Conservation (phyloP, 176 grass and related monocot genomes). For the Zizania latifolia region DNA sequence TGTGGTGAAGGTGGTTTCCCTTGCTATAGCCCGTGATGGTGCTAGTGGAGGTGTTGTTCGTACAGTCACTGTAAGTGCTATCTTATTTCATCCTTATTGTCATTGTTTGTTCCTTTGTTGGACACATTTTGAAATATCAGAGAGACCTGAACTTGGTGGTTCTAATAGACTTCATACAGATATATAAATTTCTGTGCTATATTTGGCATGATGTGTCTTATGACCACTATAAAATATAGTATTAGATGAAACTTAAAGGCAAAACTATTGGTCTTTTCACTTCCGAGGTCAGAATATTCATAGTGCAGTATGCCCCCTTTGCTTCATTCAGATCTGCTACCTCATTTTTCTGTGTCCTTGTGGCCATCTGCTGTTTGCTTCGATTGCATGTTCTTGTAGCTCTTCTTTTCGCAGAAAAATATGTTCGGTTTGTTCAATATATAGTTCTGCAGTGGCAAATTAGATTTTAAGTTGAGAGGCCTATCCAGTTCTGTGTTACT, state of each 20-base stretch:
- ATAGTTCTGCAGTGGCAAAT: too few species aligned
- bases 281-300: neutral
- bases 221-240: neutral
- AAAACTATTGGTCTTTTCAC: neutral
- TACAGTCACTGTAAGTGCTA: constrained; percentile 35
- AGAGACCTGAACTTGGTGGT: neutral
- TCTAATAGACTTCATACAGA: neutral
- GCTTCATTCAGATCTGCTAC: neutral
- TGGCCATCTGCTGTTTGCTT: neutral
- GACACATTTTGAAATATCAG: too few species aligned
- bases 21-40: constrained; percentile 85
- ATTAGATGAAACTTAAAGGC: neutral
- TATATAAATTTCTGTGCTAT: neutral
- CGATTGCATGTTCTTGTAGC: too few species aligned
- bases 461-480: neutral
- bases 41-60: constrained; percentile 70
- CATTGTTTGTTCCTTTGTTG: neutral
- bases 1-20: constrained; percentile 83
- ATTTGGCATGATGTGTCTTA: too few species aligned
- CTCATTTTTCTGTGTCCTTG: neutral
- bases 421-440: too few species aligned
- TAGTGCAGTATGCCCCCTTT: neutral
- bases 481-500: neutral
- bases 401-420: too few species aligned
- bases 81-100: neutral